phyloP scores from a whole-genome alignment of 2,329 filamentous ascomycete species.

The Pestalotiopsis sp. region DNA sequence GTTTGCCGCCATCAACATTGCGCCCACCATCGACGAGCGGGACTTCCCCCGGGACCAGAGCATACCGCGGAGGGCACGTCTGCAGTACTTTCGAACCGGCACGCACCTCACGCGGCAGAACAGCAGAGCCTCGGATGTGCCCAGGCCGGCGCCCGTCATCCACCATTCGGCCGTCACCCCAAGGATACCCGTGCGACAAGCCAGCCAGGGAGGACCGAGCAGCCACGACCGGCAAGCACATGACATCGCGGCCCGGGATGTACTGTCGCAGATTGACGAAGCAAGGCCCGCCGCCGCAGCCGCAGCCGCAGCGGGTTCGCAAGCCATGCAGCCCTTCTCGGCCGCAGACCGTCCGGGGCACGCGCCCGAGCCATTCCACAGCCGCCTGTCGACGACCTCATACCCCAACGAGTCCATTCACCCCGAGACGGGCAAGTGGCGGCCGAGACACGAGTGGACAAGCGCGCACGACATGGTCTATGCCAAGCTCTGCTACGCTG shows the following conservation, averaged over 20 bases:
- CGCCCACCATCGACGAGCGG: slow-evolving; percentile 70
- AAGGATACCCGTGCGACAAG: slow-evolving; percentile 14
- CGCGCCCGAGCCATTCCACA: slow-evolving; percentile 22
- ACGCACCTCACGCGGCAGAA: slow-evolving; percentile 22
- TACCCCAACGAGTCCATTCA: slow-evolving; percentile 48
- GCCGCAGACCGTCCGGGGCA: neutral
- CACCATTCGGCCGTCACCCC: slow-evolving; percentile 14
- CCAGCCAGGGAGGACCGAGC: neutral
- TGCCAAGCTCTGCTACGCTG: slow-evolving; percentile 61
- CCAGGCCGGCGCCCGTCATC: slow-evolving; percentile 10
- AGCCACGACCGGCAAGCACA: neutral
- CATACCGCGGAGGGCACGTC: slow-evolving; percentile 57
- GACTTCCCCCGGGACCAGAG: slow-evolving; percentile 64
- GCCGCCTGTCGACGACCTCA: slow-evolving; percentile 46
- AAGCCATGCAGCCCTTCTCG: neutral
- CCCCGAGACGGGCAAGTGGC: slow-evolving; percentile 56
- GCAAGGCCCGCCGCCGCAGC: neutral
- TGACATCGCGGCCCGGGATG: neutral
- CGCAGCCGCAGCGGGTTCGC: neutral
- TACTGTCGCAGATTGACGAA: no score
- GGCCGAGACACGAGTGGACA: slow-evolving; percentile 56
- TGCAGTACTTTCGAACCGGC: slow-evolving; percentile 47
- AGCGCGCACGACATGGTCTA: slow-evolving; percentile 59
- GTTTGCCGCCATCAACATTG: slow-evolving; percentile 74
- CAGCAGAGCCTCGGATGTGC: slow-evolving; percentile 18